Base-by-base conservation (phyloP, 2,329 filamentous ascomycete species). In the Fusarium equiseti region DNA sequence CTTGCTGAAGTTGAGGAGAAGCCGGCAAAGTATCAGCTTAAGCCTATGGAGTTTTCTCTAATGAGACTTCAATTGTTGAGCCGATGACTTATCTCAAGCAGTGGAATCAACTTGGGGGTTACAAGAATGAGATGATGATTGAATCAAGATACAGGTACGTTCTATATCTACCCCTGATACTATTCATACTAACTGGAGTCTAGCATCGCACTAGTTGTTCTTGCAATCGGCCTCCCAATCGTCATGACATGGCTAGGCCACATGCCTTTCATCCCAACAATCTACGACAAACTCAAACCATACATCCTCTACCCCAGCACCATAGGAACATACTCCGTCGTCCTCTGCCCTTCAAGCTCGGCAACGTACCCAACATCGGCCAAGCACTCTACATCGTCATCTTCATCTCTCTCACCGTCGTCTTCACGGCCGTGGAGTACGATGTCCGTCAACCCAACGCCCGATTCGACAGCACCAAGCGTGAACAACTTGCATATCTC, bases 311-410 rank as follows among this genome's bases (percentile, higher is more conserved):
- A 64, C 7, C 61, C 59, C 20, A 64, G 61, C 59, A 57, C 46
- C 6, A 63, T 64, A 15, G 59, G 61, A 15, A 64, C 61, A 18
- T 64, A 64, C 18, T 64, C 61, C 3, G 61, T 64, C 59, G 59
- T 0, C 61, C 61, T 6, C 8, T 64, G 1, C 61, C 61, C 11
- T 64, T 63, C 43, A 56, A 63, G 27, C 29, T 64, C 0, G 61
- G 61, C 4, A 64, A 64, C 2, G 61, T 61, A 2, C 61, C 61
- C 11, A 63, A 38, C 3, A 9, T 64, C 3, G 61, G 61, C 1
- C 61, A 64, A 26, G 61, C 59, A 5, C 13, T 63, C 8, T 64
- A 48, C 7, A 49, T 64, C 13, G 9, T 45, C 2, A 31, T 64
- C 2, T 40, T 64, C 9, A 11, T 63, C 3, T 20, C 35, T 20